Percentiles rank a stretch among this genome's conserved stretches.
These are phyloP conservation scores for Heliocybe sulcata DNA, from an alignment of 1,284 basidiomycete genomes.

Conservation along the genomic window DNA sequence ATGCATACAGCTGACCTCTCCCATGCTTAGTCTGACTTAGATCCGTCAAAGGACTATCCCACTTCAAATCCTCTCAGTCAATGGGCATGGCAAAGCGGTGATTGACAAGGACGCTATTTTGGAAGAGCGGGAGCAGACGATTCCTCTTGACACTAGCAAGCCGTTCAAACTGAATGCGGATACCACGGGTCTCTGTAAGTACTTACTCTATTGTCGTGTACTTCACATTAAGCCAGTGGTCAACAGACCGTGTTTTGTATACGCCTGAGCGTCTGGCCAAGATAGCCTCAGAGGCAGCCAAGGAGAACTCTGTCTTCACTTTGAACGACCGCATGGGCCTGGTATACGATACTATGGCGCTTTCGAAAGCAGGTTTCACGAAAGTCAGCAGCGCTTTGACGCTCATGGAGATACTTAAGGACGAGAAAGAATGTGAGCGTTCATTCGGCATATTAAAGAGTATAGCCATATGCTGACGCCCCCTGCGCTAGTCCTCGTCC, in stretches of 20 bases:
- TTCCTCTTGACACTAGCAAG: conserved; percentile 64
- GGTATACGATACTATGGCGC: conserved; percentile 73
- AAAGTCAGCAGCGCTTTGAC: conserved; percentile 74
- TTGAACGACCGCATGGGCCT: conserved; percentile 86
- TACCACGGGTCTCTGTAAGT: conserved; percentile 84
- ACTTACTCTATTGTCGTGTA: background rate
- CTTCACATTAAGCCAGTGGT: background rate
- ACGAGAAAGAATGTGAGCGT: conserved; percentile 70
- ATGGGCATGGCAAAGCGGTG: conserved; percentile 46
- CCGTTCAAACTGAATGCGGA: conserved; percentile 87
- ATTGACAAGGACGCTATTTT: conserved; percentile 68
- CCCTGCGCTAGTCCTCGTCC: conserved; percentile 54
- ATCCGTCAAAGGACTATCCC: conserved; percentile 61
- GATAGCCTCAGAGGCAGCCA: conserved; percentile 77
- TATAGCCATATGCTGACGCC: conserved; percentile 7
- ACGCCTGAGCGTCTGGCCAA: conserved; percentile 72
- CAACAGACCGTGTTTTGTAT: conserved; percentile 81
- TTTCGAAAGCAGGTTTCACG: conserved; percentile 76
- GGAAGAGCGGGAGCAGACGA: conserved; percentile 59
- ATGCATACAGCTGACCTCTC: conserved; percentile 10
- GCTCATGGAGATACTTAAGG: conserved; percentile 59
- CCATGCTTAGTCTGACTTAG: background rate
- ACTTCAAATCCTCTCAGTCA: conserved; percentile 66
- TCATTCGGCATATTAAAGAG: background rate
- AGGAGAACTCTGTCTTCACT: conserved; percentile 58